Percentiles rank a stretch among this genome's conserved stretches.
phyloP scores from a whole-genome alignment of 164 flowering plant species.

The Cinnamomum chago region DNA sequence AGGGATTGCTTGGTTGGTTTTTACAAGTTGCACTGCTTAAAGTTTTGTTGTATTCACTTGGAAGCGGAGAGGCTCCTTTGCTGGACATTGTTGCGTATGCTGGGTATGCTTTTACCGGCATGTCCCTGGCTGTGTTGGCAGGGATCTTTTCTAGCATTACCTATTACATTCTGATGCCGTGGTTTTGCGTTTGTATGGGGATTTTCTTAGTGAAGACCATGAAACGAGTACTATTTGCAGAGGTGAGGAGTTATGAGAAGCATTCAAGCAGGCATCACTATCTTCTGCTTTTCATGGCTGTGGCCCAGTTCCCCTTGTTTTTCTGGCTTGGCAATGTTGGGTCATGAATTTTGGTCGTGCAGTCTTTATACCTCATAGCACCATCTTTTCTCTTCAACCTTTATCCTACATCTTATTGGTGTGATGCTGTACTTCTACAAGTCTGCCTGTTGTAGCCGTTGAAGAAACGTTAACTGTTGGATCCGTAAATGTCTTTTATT shows the following conservation, averaged over 20 bases:
- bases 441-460: too few species aligned
- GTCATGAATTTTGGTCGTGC: slow-evolving; percentile 5
- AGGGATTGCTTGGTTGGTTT: slow-evolving; percentile 40
- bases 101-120: slow-evolving; percentile 44
- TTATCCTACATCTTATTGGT: too few species aligned
- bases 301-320: slow-evolving; percentile 44
- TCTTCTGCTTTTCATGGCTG: slow-evolving; percentile 34
- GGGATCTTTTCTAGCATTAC: slow-evolving; percentile 28
- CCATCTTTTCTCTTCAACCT: too few species aligned
- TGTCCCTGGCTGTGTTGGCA: slow-evolving; percentile 38
- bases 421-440: too few species aligned
- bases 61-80: slow-evolving; percentile 38
- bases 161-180: slow-evolving; percentile 33
- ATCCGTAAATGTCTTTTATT: too few species aligned
- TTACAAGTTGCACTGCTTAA: slow-evolving; percentile 33
- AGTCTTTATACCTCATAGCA: too few species aligned
- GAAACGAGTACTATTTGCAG: slow-evolving; percentile 41
- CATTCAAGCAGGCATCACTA: slow-evolving; percentile 37
- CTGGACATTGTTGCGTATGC: slow-evolving; percentile 47
- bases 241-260: slow-evolving; percentile 29
- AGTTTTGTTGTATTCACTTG: slow-evolving; percentile 27
- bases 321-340: slow-evolving; percentile 39
- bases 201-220: slow-evolving; percentile 42
- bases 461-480: too few species aligned
- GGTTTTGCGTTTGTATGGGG: slow-evolving; percentile 45